These are phyloP conservation scores for Ganoderma sp. DNA, from an alignment of 1,284 basidiomycete genomes.

Conservation along the genomic window DNA sequence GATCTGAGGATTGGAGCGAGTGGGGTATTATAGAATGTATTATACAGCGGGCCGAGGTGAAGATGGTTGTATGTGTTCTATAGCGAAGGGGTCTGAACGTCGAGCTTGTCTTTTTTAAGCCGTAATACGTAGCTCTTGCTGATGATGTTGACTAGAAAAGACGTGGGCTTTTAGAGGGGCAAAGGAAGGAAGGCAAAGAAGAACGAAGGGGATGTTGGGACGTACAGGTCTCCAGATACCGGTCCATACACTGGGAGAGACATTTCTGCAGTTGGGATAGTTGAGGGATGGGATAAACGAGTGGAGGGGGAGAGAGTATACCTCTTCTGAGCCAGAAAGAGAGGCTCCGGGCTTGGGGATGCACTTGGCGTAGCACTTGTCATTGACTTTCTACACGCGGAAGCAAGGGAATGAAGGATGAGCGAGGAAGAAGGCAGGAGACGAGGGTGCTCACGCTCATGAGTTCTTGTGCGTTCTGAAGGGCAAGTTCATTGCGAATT, in stretches of 20 bases:
- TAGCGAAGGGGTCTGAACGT: constrained; percentile 26
- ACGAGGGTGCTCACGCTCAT: constrained; percentile 64
- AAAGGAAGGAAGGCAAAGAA: not conserved
- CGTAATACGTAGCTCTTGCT: constrained; percentile 69
- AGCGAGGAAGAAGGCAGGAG: not conserved
- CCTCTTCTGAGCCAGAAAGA: constrained; percentile 77
- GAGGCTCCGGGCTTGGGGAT: constrained; percentile 78
- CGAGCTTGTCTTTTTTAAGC: constrained; percentile 58
- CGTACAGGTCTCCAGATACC: constrained; percentile 87
- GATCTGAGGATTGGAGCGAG: not conserved
- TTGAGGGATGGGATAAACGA: not conserved
- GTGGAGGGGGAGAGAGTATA: constrained; percentile 37
- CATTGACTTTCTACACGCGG: constrained; percentile 67
- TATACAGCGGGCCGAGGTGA: constrained; percentile 8
- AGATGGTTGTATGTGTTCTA: constrained; percentile 6
- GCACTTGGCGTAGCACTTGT: constrained; percentile 80
- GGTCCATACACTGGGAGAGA: constrained; percentile 74
- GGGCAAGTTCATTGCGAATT: constrained; percentile 72
- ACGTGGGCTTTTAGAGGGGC: not conserved
- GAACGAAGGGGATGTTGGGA: constrained; percentile 28
- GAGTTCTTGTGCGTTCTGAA: constrained; percentile 81
- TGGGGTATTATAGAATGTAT: constrained; percentile 24
- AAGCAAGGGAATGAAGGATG: not conserved
- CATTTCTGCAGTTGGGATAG: constrained; percentile 58
- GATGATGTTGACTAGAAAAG: constrained; percentile 71